These are phyloP conservation scores for Citrus medica DNA, from an alignment of 345 rosid genomes.

Conservation along the genomic window DNA sequence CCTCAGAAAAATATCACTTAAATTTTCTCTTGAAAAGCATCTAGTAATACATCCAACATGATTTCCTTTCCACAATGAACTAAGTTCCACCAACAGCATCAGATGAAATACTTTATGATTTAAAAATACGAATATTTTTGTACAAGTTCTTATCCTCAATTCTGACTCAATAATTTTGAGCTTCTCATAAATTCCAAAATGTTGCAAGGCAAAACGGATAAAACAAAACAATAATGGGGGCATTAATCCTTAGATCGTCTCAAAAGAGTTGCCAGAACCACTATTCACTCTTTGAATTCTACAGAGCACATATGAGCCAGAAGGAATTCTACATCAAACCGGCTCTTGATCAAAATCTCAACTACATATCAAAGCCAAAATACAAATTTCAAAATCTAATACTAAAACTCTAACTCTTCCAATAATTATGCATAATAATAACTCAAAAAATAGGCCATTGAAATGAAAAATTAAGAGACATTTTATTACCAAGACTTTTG, in stretches of 20 bases:
- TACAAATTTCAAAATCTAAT: background rate
- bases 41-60: background rate
- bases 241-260: conserved; percentile 34
- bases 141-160: background rate
- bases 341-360: conserved; percentile 5
- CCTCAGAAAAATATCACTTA: background rate
- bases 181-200: background rate
- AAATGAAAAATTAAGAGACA: background rate
- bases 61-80: background rate
- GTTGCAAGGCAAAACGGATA: background rate
- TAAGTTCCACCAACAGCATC: background rate
- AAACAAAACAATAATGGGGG: background rate
- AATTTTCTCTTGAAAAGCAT: background rate
- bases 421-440: background rate
- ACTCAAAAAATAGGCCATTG: background rate
- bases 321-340: too few relatives aligned
- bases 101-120: background rate
- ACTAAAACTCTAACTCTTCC: background rate
- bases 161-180: background rate
- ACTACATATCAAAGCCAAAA: background rate
- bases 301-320: conserved; percentile 69
- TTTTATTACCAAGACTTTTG: background rate
- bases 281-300: conserved; percentile 97
- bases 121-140: background rate
- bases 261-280: conserved; percentile 88